phyloP scores from a whole-genome alignment of 257 asterid genomes.

The Solanum chilense region DNA sequence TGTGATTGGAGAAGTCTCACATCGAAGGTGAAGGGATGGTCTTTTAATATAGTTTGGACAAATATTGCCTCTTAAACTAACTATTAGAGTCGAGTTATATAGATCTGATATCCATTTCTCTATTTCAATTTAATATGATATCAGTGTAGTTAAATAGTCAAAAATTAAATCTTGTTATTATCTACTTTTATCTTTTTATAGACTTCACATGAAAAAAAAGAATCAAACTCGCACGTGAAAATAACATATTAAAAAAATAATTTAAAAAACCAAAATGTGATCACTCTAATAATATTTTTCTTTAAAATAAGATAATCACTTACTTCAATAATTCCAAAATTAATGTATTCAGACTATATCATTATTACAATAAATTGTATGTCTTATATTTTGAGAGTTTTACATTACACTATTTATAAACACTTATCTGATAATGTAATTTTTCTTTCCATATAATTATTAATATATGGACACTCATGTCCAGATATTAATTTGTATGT shows the following conservation, averaged over 20 bases:
- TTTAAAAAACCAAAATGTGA: fast-evolving
- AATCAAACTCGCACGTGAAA: background rate
- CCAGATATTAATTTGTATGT: background rate
- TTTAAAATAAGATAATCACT: background rate
- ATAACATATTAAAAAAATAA: background rate
- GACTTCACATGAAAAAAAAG: background rate
- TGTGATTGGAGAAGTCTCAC: background rate
- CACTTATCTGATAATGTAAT: background rate
- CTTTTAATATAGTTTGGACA: background rate
- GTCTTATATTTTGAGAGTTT: background rate
- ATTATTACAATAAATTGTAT: background rate
- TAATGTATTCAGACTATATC: background rate
- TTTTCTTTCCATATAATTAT: background rate
- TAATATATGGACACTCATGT: background rate
- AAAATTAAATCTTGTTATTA: background rate
- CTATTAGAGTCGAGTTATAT: background rate
- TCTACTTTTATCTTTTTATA: background rate
- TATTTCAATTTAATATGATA: background rate
- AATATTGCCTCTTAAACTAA: fast-evolving
- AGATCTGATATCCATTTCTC: fast-evolving
- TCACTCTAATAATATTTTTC: background rate
- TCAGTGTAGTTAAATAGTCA: fast-evolving
- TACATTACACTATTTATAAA: background rate
- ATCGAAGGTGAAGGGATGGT: background rate
- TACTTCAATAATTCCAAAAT: no score